Conservation (phyloP, 257 asterid species). For the Knoxia roxburghii region DNA sequence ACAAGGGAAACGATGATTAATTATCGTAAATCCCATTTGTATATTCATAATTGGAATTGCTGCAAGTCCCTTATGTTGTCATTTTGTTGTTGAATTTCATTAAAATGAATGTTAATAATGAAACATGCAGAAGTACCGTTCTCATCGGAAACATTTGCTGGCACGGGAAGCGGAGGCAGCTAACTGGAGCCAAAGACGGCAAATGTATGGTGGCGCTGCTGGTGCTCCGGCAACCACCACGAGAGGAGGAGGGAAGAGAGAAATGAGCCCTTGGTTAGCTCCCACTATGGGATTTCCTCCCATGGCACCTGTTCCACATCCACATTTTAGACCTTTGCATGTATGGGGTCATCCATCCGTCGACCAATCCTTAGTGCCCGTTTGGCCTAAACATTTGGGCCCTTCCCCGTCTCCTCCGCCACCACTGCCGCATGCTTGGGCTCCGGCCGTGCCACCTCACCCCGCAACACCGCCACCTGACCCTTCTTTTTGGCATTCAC, state of each 20-base stretch:
- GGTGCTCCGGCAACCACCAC: conserved; percentile 20
- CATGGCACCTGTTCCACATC: conserved; percentile 51
- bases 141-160: conserved; percentile 68
- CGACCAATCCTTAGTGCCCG: conserved; percentile 68
- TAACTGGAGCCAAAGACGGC: conserved; percentile 65
- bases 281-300: conserved; percentile 75
- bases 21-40: too few species aligned
- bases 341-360: conserved; percentile 95
- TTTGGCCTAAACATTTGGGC: conserved; percentile 74
- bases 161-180: conserved; percentile 87
- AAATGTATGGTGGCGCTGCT: conserved; percentile 32
- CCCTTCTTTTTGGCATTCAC: conserved; percentile 59
- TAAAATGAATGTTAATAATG: too few species aligned
- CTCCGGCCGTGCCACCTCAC: conserved; percentile 23
- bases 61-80: too few species aligned
- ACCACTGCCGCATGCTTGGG: conserved; percentile 31
- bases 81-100: too few species aligned
- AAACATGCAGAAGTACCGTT: conserved; percentile 81
- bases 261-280: conserved; percentile 46
- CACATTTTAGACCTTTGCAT: conserved; percentile 73
- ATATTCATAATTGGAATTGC: too few species aligned
- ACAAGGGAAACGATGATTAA: too few species aligned
- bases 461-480: conserved; percentile 34
- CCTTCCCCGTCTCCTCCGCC: conserved; percentile 35
- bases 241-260: conserved; percentile 42